Conservation (phyloP, 176 grass and related monocot genomes). For the Poa pratensis region DNA sequence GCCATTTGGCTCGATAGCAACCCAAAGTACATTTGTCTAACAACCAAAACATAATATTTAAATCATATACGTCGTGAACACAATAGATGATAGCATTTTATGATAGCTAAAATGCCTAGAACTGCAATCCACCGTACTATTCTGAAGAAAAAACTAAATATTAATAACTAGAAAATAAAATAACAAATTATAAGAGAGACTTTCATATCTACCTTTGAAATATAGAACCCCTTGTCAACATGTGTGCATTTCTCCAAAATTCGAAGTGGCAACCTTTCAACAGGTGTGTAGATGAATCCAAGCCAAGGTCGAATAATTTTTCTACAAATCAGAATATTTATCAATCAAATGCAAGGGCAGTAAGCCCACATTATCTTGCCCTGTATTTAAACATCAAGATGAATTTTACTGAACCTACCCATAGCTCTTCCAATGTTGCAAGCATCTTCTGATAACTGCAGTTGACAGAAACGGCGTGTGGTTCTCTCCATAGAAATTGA, state of each 20-base stretch:
- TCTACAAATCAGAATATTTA: background rate
- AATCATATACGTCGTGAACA: background rate
- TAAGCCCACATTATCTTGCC: background rate
- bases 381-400: background rate
- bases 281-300: background rate
- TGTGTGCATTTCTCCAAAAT: constrained; percentile 7
- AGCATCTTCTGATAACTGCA: background rate
- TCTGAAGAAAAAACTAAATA: background rate
- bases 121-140: background rate
- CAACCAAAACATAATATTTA: background rate
- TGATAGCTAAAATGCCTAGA: background rate
- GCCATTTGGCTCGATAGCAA: background rate
- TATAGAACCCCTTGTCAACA: background rate
- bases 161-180: background rate
- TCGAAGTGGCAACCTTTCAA: background rate
- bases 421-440: background rate
- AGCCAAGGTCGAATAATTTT: constrained; percentile 25
- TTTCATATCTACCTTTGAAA: constrained; percentile 3
- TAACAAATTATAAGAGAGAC: background rate
- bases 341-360: background rate
- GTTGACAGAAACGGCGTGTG: constrained; percentile 21
- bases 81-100: background rate
- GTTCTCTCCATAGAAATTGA: constrained; percentile 27
- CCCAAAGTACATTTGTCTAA: background rate
- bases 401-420: background rate